Evolutionary conservation across 805 yeast genomes (phyloP), one percentile per base, ranked within the genome.

Genomic region (Myxozyma kluyveri): DNA sequence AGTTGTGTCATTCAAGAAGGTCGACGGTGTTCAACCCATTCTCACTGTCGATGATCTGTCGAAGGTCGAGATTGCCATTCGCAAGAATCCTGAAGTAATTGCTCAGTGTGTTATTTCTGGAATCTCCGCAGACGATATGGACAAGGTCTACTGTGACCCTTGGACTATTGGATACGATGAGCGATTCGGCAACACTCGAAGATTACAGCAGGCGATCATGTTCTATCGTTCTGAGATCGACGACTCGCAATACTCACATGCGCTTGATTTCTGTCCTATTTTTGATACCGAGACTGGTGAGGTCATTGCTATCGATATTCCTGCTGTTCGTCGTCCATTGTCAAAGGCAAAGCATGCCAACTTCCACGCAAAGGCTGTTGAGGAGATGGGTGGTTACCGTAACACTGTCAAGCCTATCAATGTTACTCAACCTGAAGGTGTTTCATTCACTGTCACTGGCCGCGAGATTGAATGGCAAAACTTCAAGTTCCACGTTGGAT

Each of bases 361-460:
- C 67, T 84, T 81, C 76, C 82, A 82, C 69, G 85, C 86, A 52
- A 72, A 78, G 61, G 86, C 80, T 64, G 69, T 81, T 62, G 76
- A 75, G 61, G 79, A 81, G 67, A 42, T 47, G 21, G 88, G 87
- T 52, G 75, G 82, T 10, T 80, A 73, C 75, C 78, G 91, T 73
- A 71, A 74, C 27, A 83, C 78, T 58, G 75, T 75, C 51, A 83
- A 78, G 63, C 89, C 91, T 46, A 81, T 82, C 65, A 75, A 80
- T 61, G 77, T 86, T 45, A 77, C 86, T 46, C 93, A 86, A 69
- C 93, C 93, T 54, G 84, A 84, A 59, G 93, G 93, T 51, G 91
- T 85, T 49, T 83, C 88, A 3, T 86, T 86, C 75, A 76, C 76
- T 61, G 75, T 85, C 81, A 74, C 75, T 50, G 88, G 87, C 47